Base-by-base conservation (phyloP, 208 protist genomes). In the Crithidia thermophila region DNA sequence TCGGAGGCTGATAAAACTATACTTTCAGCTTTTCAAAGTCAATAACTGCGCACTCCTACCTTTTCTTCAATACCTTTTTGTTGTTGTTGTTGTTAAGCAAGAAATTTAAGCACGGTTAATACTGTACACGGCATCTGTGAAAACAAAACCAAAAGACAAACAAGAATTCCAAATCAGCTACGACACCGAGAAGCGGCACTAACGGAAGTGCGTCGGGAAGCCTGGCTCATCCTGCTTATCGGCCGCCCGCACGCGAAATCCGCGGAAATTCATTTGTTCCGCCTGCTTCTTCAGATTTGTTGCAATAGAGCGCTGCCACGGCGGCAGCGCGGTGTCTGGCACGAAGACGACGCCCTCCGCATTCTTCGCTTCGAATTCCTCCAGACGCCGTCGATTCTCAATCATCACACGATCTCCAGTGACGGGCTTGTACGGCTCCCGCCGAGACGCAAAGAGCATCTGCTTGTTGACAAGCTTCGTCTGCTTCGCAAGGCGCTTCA, bases 151-250 rank as follows among this genome's bases (percentile, higher is more conserved):
- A 65, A 30, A 2, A 0, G 8, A 36, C 4, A 18, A 31, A 43
- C 25, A 4, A 43, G 3, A 9, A 7, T 27, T 42, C n/a, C 30
- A 21, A 21, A 53, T 14, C n/a, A n/a, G n/a, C n/a, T n/a, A n/a
- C n/a, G n/a, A n/a, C n/a, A n/a, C n/a, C n/a, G n/a, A n/a, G n/a
- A n/a, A n/a, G 21, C 20, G 18, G 13, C 39, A 16, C 75, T 75
- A 94, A 16, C 86, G 81, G 65, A 93, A 94, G 61, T 89, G 82
- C 18, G 89, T 95, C 36, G 89, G 86, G 53, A 95, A 95, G 21
- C 89, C 89, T 30, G 85, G 86, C 57, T 95, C 86, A 52, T 95
- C 89, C 67, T 92, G 86, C 43, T 53, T 67, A 58, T 94, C 84
- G 36, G 75, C 87, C 46, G 82, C 79, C 9, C 86, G 86, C 43